Evolutionary conservation across 805 yeast genomes (phyloP), one percentile per base, ranked within the genome.

Genomic region (Kluyveromyces siamensis): DNA sequence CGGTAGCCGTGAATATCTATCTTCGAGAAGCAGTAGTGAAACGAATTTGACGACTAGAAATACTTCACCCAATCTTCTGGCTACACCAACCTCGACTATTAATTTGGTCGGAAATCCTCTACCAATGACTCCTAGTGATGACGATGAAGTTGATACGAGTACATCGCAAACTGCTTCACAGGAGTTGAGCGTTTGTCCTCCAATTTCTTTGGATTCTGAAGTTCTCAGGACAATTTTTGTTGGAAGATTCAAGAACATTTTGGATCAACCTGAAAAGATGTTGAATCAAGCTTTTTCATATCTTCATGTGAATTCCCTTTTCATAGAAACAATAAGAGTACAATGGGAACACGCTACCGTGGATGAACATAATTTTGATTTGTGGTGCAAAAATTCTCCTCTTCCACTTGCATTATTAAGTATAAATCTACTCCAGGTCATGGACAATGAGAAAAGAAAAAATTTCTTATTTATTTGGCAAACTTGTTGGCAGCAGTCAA

Each of bases 401-500:
- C 39, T 44, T 18, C 40, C 47, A 13, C 25, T 44, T 27, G 47
- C 50, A 16, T 17, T 48, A 27, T 17, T 44, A 27, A 17, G 37
- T 33, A 21, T 48, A 10, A 43, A 43, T 19, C 36, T 43, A 10
- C 18, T 43, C 7, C 27, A 35, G 27, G 19, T 30, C 10, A n/a
- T 33, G 17, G 45, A 44, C 7, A 40, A 36, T 14, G 49, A 42
- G 11, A 33, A 14, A 40, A 40, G 41, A 13, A 41, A 46, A 17
- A 36, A 37, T 8, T 37, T 40, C 38, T 21, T 27, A 17, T 45
- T 27, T 16, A 16, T 50, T 16, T 52, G 53, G 53, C 52, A 48
- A n/a, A 41, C 47, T 17, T 48, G 50, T 30, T 52, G 55, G 52
- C 40, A 45, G 33, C 45, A 45, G 17, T 43, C 42, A 19, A 38